A percentile compares a stretch with the other conserved stretches of the same genome.
Conservation (phyloP, 2,329 filamentous ascomycete species). For the Dothistroma septosporum region DNA sequence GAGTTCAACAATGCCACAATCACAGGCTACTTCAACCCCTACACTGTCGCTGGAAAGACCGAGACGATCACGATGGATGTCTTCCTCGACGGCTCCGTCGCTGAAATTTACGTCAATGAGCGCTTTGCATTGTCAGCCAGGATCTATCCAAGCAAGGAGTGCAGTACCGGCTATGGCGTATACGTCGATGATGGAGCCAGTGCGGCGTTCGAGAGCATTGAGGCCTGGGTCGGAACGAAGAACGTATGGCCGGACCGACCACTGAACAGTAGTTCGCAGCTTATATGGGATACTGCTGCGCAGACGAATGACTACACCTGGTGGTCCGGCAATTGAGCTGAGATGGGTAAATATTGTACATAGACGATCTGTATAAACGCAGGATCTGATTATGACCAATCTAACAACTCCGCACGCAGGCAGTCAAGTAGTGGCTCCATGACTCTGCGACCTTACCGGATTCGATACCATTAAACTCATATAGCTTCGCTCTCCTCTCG, state of each 20-base stretch:
- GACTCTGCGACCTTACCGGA: background rate
- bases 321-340: conserved; percentile 39
- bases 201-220: conserved; percentile 36
- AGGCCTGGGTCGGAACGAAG: conserved; percentile 39
- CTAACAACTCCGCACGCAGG: background rate
- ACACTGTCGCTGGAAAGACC: conserved; percentile 33
- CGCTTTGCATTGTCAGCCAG: conserved; percentile 41
- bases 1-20: conserved; percentile 44
- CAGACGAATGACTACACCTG: conserved; percentile 45
- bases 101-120: conserved; percentile 47
- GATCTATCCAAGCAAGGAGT: conserved; percentile 44
- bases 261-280: conserved; percentile 38
- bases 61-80: conserved; percentile 44
- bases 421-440: background rate
- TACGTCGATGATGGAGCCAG: conserved; percentile 38
- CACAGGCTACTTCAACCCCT: conserved; percentile 46
- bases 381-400: background rate
- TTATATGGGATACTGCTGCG: conserved; percentile 42
- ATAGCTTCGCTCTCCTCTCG: background rate
- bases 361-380: background rate
- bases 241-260: conserved; percentile 44
- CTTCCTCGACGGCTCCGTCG: conserved; percentile 46
- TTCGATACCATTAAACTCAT: background rate
- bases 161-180: conserved; percentile 43
- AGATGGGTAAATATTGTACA: background rate